phyloP scores from a whole-genome alignment of 805 yeast species.

The Lipomyces lipofer region DNA sequence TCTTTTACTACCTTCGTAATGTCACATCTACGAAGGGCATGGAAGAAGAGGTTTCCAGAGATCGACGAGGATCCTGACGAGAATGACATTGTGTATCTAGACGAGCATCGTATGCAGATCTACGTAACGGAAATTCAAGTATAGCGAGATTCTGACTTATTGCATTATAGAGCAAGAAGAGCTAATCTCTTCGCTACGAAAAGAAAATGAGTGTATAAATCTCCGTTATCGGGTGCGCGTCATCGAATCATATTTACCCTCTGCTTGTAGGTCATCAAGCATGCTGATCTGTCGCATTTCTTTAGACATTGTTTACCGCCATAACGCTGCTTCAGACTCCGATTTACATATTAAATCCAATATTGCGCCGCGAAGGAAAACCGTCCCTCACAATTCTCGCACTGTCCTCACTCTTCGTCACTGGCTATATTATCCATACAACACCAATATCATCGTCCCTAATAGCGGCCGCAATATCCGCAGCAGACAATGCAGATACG shows the following conservation, averaged over 20 bases:
- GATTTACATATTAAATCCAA: constrained; percentile 24
- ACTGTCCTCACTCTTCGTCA: constrained; percentile 16
- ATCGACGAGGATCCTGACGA: constrained; percentile 16
- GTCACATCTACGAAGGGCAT: constrained; percentile 20
- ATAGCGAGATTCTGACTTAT: not conserved
- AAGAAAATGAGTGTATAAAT: constrained; percentile 24
- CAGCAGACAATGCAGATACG: not conserved
- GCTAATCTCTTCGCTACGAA: constrained; percentile 15
- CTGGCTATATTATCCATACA: constrained; percentile 18
- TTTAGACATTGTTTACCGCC: constrained; percentile 17
- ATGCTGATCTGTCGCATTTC: too few species aligned
- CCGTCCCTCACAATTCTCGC: constrained; percentile 12
- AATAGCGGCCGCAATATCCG: constrained; percentile 9
- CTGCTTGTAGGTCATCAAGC: too few species aligned
- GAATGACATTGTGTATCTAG: constrained; percentile 22
- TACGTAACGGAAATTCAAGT: not conserved
- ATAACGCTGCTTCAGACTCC: constrained; percentile 26
- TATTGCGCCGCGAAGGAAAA: constrained; percentile 13
- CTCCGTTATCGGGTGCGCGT: constrained; percentile 22
- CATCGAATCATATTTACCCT: too few species aligned
- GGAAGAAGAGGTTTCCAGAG: constrained; percentile 16
- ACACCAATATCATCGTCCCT: constrained; percentile 17
- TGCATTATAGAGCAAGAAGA: constrained; percentile 24
- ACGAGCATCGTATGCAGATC: constrained; percentile 26
- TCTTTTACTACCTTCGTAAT: too few species aligned